Base-by-base conservation (phyloP, 108 stramenopile genomes). In the Discostella pseudostelligera region DNA sequence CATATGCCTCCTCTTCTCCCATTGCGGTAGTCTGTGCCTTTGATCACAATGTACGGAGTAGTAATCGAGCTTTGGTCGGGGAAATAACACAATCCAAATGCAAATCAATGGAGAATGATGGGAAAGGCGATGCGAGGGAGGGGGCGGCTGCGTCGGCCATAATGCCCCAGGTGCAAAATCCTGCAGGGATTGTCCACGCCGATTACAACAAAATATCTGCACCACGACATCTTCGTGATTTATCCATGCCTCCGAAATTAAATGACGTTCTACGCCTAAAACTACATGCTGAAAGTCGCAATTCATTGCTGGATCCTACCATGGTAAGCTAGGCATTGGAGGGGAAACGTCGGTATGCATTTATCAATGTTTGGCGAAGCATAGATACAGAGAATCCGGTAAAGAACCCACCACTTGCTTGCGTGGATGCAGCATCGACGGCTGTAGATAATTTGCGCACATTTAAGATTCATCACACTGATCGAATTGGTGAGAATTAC, bases 41-140 rank as follows among this genome's bases (percentile, higher is more conserved):
- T 70, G 84, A 85, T 69, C 84, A 85, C 79, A 85, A 85, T 59
- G 79, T 87, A 0, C 48, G 83, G 47, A 76, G 73, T 19, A 69
- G 17, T 19, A 59, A 64, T 14, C 25, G 45, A 22, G 56, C 49
- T 8, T 56, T 64, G 6, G 63, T 63, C 19, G 56, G 73, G 40
- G 39, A 65, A 54, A 63, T 67, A 32, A n/a, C n/a, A n/a, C n/a
- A n/a, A n/a, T n/a, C n/a, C n/a, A n/a, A n/a, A n/a, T n/a, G n/a
- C n/a, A n/a, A n/a, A n/a, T n/a, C n/a, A n/a, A n/a, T n/a, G n/a
- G n/a, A n/a, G n/a, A n/a, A n/a, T n/a, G n/a, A n/a, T n/a, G n/a
- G n/a, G n/a, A n/a, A n/a, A n/a, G n/a, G n/a, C n/a, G n/a, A n/a
- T n/a, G n/a, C n/a, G n/a, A n/a, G n/a, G n/a, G n/a, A n/a, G n/a